phyloP scores from a whole-genome alignment of 2,329 filamentous ascomycete species.

The Coniochaeta sp. region DNA sequence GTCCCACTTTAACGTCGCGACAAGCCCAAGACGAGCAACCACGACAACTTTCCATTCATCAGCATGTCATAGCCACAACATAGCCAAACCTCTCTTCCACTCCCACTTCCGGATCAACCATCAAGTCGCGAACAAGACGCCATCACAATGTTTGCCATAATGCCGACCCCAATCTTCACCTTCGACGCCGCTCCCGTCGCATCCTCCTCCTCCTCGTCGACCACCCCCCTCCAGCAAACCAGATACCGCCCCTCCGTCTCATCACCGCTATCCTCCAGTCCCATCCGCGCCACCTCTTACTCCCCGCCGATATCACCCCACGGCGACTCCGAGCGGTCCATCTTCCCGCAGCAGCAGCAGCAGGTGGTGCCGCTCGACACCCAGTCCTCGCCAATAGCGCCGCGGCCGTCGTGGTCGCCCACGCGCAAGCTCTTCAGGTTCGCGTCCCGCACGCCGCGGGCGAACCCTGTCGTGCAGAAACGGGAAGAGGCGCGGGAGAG shows the following conservation, averaged over 20 bases:
- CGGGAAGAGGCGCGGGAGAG: constrained; percentile 57
- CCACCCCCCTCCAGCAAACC: constrained; percentile 20
- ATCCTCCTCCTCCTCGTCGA: not conserved
- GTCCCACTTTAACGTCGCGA: not conserved
- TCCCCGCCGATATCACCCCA: constrained; percentile 24
- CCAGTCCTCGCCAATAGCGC: constrained; percentile 36
- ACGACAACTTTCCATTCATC: not conserved
- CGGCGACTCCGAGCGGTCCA: constrained; percentile 34
- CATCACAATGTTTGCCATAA: constrained; percentile 24
- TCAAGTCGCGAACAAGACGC: not conserved
- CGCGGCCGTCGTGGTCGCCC: constrained; percentile 15
- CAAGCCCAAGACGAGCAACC: not conserved
- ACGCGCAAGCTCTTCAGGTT: constrained; percentile 31
- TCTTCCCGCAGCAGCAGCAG: constrained; percentile 17
- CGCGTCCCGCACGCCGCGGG: constrained; percentile 47
- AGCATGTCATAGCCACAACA: not conserved
- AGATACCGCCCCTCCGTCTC: constrained; percentile 36
- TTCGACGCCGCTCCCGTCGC: constrained; percentile 15
- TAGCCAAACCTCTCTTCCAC: not conserved
- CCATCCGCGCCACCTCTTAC: constrained; percentile 45
- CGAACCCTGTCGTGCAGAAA: constrained; percentile 54
- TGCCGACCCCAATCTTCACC: constrained; percentile 33
- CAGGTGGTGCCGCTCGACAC: constrained; percentile 24
- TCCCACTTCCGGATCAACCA: not conserved
- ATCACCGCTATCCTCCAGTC: constrained; percentile 54